Conservation (phyloP, 192 early-diverging fungal genomes). For the Obelidium mucronatum region DNA sequence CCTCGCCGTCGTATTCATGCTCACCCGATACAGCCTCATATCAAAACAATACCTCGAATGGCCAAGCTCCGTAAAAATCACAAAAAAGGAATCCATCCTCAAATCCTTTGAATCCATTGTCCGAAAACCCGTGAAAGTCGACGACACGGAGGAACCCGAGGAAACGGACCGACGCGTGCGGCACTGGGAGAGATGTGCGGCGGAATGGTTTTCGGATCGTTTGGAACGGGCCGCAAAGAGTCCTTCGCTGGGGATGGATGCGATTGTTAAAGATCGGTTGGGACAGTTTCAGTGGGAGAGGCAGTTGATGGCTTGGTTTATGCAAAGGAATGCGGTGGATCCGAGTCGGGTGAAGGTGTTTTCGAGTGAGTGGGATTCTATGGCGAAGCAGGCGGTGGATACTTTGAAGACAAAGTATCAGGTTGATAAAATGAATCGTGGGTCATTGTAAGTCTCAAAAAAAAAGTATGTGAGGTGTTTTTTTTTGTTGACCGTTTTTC, state of each 20-base stretch:
- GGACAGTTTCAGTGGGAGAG: no score
- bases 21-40: slow-evolving; percentile 30
- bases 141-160: not conserved
- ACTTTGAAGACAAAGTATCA: no score
- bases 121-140: slow-evolving; percentile 24
- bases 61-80: slow-evolving; percentile 42
- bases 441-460: slow-evolving; percentile 28
- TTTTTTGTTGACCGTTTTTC: no score
- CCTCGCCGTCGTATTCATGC: slow-evolving; percentile 40
- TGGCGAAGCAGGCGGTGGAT: no score
- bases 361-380: no score
- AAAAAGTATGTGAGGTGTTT: no score
- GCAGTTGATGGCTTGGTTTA: no score
- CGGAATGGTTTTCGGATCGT: slow-evolving; percentile 42
- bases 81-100: slow-evolving; percentile 38
- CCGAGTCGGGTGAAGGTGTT: no score
- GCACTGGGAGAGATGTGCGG: slow-evolving; percentile 44
- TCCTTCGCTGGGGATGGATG: no score
- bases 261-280: no score
- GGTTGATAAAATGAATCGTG: no score
- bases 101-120: slow-evolving; percentile 36
- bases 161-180: not conserved
- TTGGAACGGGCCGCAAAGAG: slow-evolving; percentile 14
- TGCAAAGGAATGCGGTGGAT: no score
- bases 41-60: slow-evolving; percentile 42